Conservation (phyloP, 2,329 filamentous ascomycete species). For the Fusarium sp. region DNA sequence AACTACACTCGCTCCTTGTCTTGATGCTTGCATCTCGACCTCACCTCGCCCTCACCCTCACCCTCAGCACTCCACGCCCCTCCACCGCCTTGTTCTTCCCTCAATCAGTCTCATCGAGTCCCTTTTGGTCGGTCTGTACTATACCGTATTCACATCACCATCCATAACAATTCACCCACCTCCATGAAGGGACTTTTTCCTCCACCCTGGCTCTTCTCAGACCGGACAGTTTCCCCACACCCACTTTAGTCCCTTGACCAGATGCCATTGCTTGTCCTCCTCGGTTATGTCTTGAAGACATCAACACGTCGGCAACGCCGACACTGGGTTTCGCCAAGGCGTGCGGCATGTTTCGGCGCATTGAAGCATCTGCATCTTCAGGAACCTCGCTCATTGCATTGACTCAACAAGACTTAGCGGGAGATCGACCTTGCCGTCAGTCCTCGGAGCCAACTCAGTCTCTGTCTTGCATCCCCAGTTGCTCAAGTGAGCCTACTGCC, state of each 20-base stretch:
- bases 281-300: neutral
- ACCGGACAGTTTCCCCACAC: neutral
- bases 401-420: neutral
- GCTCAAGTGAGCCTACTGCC: slow-evolving; percentile 1
- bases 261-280: neutral
- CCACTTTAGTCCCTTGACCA: neutral
- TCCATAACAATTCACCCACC: neutral
- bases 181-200: neutral
- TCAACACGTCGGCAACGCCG: slow-evolving; percentile 20
- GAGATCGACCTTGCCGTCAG: slow-evolving; percentile 6
- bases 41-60: neutral
- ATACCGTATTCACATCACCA: neutral
- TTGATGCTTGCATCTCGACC: slow-evolving; percentile 4
- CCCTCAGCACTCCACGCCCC: neutral
- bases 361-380: neutral
- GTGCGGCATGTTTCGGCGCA: neutral
- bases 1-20: slow-evolving; percentile 25
- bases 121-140: neutral
- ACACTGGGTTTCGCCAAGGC: neutral
- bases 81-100: neutral
- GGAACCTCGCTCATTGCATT: neutral
- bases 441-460: neutral
- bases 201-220: neutral
- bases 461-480: neutral
- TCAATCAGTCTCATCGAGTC: slow-evolving; percentile 1